Evolutionary conservation across 768 basidiomycete species (phyloP).

Genomic region (Kwoniella dendrophila): DNA sequence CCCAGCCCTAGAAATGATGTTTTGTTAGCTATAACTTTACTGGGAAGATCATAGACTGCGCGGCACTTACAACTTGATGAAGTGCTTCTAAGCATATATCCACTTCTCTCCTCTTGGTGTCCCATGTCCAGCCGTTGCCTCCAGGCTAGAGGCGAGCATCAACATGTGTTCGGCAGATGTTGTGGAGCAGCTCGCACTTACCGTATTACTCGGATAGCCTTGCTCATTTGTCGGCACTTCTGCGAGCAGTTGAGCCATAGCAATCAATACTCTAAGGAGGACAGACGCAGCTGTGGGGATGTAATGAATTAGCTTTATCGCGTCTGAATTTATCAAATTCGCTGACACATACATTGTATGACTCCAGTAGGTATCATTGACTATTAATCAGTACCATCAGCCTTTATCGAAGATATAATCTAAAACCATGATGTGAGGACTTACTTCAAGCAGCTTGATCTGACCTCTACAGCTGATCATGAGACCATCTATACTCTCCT

Average conservation of each 20-base stretch:
- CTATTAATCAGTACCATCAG: constrained; percentile 6
- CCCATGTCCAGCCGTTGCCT: constrained; percentile 45
- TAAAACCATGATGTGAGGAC: neutral
- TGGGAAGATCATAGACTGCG: neutral
- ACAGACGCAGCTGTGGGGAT: constrained; percentile 23
- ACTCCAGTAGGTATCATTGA: constrained; percentile 32
- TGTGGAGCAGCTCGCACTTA: constrained; percentile 10
- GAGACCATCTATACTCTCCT: constrained; percentile 34
- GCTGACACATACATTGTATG: constrained; percentile 40
- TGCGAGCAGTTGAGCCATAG: constrained; percentile 31
- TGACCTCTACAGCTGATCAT: constrained; percentile 32
- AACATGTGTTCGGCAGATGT: neutral
- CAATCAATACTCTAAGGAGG: constrained; percentile 29
- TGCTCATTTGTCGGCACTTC: constrained; percentile 42
- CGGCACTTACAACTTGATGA: constrained; percentile 37
- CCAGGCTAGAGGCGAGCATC: constrained; percentile 23
- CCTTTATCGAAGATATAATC: neutral
- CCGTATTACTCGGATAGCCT: constrained; percentile 37
- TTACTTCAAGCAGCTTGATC: constrained; percentile 30
- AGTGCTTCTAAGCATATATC: constrained; percentile 31
- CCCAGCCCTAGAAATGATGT: constrained; percentile 24
- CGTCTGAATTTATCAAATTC: neutral
- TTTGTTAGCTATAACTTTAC: neutral
- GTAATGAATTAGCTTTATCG: neutral
- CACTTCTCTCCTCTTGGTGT: constrained; percentile 31